These are phyloP conservation scores for Beauveria scarabaeidicola DNA, from an alignment of 2,329 filamentous ascomycete species.

Conservation along the genomic window DNA sequence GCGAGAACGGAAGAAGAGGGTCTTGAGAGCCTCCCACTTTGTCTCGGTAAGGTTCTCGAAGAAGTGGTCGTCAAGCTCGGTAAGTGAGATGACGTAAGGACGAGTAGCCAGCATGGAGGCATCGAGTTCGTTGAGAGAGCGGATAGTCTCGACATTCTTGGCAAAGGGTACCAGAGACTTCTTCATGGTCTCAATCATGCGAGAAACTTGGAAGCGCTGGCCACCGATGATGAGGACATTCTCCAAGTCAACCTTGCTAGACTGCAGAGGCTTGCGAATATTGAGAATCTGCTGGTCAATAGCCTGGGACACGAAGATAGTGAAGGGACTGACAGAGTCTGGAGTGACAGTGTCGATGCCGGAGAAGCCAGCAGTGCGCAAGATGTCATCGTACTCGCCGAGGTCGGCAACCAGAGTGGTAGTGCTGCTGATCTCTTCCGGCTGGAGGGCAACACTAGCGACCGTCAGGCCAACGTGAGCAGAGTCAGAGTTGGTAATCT, in stretches of 20 bases:
- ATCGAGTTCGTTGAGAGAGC: slow-evolving; percentile 7
- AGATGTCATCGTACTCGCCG: slow-evolving; percentile 7
- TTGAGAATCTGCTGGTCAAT: slow-evolving; percentile 10
- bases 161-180: slow-evolving; percentile 1
- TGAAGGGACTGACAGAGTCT: slow-evolving; percentile 6
- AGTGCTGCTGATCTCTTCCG: slow-evolving; percentile 8
- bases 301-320: slow-evolving; percentile 12
- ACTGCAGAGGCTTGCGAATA: slow-evolving; percentile 10
- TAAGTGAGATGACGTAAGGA: slow-evolving; percentile 10
- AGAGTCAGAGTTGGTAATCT: slow-evolving; percentile 7
- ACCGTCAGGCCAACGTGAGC: slow-evolving; percentile 6
- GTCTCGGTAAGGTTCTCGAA: slow-evolving; percentile 7
- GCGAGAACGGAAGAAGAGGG: slow-evolving; percentile 5
- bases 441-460: slow-evolving; percentile 3
- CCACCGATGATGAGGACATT: slow-evolving; percentile 13
- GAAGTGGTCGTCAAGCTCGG: slow-evolving; percentile 10
- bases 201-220: slow-evolving; percentile 3
- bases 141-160: not conserved
- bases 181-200: slow-evolving; percentile 6
- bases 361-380: slow-evolving; percentile 12
- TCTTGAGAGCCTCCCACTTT: slow-evolving; percentile 12
- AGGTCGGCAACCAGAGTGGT: slow-evolving; percentile 6
- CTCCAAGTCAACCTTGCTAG: slow-evolving; percentile 7
- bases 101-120: slow-evolving; percentile 5
- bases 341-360: slow-evolving; percentile 12